A percentile compares a stretch with the other conserved stretches of the same genome.
phyloP scores from a whole-genome alignment of 345 rosid species.

The Raphanus raphanistrum region DNA sequence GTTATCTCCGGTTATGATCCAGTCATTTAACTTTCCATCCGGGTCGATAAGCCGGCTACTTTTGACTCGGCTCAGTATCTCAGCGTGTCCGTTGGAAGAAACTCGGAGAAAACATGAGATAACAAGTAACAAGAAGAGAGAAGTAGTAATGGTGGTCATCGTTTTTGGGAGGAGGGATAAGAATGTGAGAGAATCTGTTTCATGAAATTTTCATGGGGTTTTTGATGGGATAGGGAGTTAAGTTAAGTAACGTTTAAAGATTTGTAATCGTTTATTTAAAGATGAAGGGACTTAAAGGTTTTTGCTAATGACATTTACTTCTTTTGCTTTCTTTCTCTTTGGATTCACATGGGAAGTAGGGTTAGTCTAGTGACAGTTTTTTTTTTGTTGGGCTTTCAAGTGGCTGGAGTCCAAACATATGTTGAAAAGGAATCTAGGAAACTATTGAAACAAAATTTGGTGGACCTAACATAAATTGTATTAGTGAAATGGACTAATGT shows the following conservation, averaged over 20 bases:
- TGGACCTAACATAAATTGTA: background rate
- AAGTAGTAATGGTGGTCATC: conserved; percentile 1
- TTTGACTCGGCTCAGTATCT: conserved; percentile 56
- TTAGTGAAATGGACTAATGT: background rate
- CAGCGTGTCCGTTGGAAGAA: conserved; percentile 48
- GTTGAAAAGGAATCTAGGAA: conserved; percentile 1
- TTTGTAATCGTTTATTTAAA: conserved; percentile 5
- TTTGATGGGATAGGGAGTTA: background rate
- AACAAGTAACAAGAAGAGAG: conserved; percentile 1
- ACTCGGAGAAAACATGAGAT: conserved; percentile 13
- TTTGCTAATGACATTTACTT: background rate
- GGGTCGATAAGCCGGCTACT: conserved; percentile 44
- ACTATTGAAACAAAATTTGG: background rate
- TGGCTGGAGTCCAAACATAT: background rate
- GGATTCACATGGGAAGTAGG: conserved; percentile 35
- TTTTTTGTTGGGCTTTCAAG: background rate
- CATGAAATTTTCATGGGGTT: conserved; percentile 11
- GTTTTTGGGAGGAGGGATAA: conserved; percentile 1
- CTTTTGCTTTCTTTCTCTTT: conserved; percentile 13
- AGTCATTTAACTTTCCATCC: conserved; percentile 45
- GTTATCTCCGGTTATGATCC: conserved; percentile 44
- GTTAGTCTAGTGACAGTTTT: conserved; percentile 1
- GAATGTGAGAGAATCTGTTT: background rate
- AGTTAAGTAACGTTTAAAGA: conserved; percentile 21
- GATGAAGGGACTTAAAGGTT: conserved; percentile 14